Percentiles rank a stretch among this genome's conserved stretches.
These are phyloP conservation scores for Aegilops bicornis DNA, from an alignment of 176 grass and related monocot species.

Conservation along the genomic window DNA sequence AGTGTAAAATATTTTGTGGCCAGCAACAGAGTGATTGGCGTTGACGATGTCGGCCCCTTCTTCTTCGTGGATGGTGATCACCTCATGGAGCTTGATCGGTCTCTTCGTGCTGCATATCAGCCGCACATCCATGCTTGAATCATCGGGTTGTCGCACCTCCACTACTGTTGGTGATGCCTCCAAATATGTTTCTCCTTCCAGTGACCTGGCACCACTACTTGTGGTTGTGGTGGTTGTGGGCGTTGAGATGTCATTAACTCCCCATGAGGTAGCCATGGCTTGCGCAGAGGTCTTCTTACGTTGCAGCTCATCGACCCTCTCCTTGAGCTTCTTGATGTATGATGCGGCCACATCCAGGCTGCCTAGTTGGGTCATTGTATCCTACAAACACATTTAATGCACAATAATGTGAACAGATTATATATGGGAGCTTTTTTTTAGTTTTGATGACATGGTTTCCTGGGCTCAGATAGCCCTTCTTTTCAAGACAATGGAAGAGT, in stretches of 20 bases:
- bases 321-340: constrained; percentile 57
- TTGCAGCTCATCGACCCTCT: constrained; percentile 46
- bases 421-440: no score
- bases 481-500: not conserved
- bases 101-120: constrained; percentile 28
- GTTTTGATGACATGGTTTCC: no score
- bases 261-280: not conserved
- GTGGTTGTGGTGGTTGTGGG: not conserved
- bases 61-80: constrained; percentile 57
- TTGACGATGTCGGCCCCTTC: constrained; percentile 58
- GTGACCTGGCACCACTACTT: not conserved
- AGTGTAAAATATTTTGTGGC: constrained; percentile 40
- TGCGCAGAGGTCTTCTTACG: constrained; percentile 4
- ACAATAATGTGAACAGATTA: not conserved
- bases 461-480: not conserved
- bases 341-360: constrained; percentile 49
- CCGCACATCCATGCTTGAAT: constrained; percentile 45
- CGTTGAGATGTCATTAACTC: not conserved
- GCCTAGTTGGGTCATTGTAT: constrained; percentile 34
- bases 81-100: constrained; percentile 49
- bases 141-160: constrained; percentile 41
- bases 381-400: constrained; percentile 7
- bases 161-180: not conserved
- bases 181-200: not conserved
- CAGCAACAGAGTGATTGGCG: constrained; percentile 37